These are phyloP conservation scores for Cardamine resedifolia DNA, from an alignment of 345 rosid genomes.

Conservation along the genomic window DNA sequence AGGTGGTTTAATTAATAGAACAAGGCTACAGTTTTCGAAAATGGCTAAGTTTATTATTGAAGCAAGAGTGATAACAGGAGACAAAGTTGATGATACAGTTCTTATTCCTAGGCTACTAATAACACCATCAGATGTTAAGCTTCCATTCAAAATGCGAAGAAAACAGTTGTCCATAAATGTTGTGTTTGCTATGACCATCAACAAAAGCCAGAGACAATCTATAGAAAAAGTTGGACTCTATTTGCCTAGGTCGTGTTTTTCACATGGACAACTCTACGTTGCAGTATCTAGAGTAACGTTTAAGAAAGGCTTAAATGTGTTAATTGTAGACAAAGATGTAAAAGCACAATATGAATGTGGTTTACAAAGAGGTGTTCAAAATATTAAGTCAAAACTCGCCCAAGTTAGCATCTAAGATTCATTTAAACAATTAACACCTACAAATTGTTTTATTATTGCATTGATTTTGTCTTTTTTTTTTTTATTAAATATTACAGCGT, in stretches of 20 bases:
- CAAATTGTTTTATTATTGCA: too few relatives aligned
- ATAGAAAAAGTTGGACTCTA: neutral
- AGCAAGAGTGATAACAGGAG: neutral
- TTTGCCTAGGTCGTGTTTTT: neutral
- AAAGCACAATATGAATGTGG: neutral
- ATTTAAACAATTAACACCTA: too few relatives aligned
- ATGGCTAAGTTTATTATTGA: neutral
- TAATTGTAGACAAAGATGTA: neutral
- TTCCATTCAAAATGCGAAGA: neutral
- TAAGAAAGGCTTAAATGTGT: neutral
- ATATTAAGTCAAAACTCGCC: too few relatives aligned
- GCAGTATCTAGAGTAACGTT: neutral
- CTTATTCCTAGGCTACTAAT: neutral
- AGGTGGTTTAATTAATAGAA: neutral
- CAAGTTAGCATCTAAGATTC: neutral
- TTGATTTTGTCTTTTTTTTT: too few relatives aligned
- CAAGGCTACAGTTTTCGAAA: neutral
- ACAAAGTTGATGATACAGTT: neutral
- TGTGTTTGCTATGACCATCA: neutral
- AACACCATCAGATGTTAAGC: neutral
- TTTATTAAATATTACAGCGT: too few relatives aligned
- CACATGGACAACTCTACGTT: neutral
- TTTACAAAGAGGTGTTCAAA: neutral
- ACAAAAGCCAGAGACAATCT: neutral
- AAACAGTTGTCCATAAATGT: fast-evolving